These are phyloP conservation scores for Zygoascus hellenicus DNA, from an alignment of 1,139 yeast species.

Conservation along the genomic window DNA sequence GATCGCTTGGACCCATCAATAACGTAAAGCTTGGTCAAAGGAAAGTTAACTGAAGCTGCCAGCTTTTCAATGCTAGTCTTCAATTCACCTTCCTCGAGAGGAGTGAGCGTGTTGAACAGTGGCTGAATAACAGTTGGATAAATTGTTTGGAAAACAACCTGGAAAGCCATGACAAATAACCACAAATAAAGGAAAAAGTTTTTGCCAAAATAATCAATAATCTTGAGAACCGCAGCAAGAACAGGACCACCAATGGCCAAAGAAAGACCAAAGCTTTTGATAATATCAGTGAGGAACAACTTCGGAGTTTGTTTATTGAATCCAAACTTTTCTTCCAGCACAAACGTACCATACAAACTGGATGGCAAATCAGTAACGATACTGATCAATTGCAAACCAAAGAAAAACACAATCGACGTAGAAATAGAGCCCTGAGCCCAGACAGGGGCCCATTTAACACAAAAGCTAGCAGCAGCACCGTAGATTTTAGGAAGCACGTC, in stretches of 20 bases:
- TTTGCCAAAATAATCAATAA: constrained; percentile 74
- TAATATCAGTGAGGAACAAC: constrained; percentile 64
- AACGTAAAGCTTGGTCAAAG: constrained; percentile 75
- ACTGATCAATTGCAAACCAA: constrained; percentile 44
- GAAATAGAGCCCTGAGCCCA: constrained; percentile 33
- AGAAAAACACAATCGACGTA: constrained; percentile 54
- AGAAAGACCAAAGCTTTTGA: constrained; percentile 54
- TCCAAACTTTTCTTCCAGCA: constrained; percentile 86
- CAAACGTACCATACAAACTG: constrained; percentile 72
- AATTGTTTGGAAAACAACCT: constrained; percentile 61
- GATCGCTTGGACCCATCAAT: constrained; percentile 95
- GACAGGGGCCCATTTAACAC: constrained; percentile 34
- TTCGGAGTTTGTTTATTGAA: constrained; percentile 76
- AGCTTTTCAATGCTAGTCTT: constrained; percentile 73
- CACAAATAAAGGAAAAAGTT: constrained; percentile 75
- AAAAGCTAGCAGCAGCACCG: constrained; percentile 44
- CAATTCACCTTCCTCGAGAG: constrained; percentile 85
- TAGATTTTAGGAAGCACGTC: constrained; percentile 69
- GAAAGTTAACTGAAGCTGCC: constrained; percentile 73
- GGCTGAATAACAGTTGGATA: constrained; percentile 86
- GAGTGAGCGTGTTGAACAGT: constrained; percentile 81
- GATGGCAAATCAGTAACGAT: constrained; percentile 58
- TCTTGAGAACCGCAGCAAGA: constrained; percentile 68
- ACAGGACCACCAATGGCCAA: constrained; percentile 65
- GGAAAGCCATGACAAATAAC: constrained; percentile 63